A percentile compares a stretch with the other conserved stretches of the same genome.
Evolutionary conservation across 2,329 filamentous ascomycete genomes (phyloP).

Genomic region (Aspergillus flavus): DNA sequence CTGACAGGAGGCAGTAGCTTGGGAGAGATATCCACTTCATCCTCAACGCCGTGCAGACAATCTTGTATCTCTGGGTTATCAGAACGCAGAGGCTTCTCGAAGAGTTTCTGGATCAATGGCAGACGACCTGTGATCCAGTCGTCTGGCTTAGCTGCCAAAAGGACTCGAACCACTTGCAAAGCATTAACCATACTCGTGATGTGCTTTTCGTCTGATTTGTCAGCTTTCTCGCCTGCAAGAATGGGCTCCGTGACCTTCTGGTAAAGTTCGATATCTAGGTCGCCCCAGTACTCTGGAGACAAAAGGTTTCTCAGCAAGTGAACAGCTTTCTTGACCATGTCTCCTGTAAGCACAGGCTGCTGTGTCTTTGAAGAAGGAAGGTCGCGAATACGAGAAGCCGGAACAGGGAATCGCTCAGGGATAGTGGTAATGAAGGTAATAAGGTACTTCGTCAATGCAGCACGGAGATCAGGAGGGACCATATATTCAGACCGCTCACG

Average conservation of each 20-base stretch:
- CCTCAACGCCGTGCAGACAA: constrained; percentile 76
- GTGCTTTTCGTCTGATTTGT: constrained; percentile 81
- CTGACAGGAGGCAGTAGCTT: constrained; percentile 75
- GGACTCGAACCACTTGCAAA: constrained; percentile 85
- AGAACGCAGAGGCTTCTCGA: constrained; percentile 85
- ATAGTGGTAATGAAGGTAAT: constrained; percentile 93
- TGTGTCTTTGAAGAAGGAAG: constrained; percentile 50
- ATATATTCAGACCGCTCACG: constrained; percentile 66
- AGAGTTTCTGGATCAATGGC: constrained; percentile 76
- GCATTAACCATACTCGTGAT: constrained; percentile 90
- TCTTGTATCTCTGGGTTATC: constrained; percentile 94
- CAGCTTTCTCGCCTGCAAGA: constrained; percentile 78
- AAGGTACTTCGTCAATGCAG: constrained; percentile 89
- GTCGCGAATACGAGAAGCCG: constrained; percentile 68
- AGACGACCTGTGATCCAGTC: constrained; percentile 88
- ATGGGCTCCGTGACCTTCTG: constrained; percentile 87
- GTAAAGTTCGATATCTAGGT: constrained; percentile 88
- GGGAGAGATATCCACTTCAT: constrained; percentile 68
- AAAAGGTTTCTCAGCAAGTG: constrained; percentile 80
- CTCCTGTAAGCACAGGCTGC: constrained; percentile 62
- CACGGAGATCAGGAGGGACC: constrained; percentile 67
- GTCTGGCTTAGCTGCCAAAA: constrained; percentile 83
- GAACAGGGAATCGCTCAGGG: constrained; percentile 79
- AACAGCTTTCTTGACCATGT: constrained; percentile 85
- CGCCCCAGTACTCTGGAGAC: constrained; percentile 85